Base-by-base conservation (phyloP, 1,284 basidiomycete species). In the Peniophora sp. region DNA sequence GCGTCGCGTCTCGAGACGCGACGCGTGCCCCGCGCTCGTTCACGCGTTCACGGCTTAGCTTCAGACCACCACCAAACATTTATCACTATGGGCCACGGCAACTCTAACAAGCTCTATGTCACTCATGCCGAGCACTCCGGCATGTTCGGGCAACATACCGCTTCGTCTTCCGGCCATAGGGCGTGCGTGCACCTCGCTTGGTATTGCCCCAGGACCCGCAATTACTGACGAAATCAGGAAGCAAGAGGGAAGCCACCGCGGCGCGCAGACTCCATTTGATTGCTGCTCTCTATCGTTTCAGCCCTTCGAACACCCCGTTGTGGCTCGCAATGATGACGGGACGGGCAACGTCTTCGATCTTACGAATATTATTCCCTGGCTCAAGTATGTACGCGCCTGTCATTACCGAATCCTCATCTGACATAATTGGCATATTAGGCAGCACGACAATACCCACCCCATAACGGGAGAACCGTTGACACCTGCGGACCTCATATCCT, bases 271-370 rank as follows among this genome's bases (percentile, higher is more conserved):
- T 1, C 88, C 92, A 6, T 94, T 90, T 60, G 92, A 97, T 69
- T 96, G 87, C 61, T 98, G 95, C 59, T 85, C 93, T 0, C 78
- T 97, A 32, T 93, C 92, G 6, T 89, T 96, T 56, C 92, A 96
- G 64, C 91, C 89, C 1, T 97, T 97, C 65, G 75, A 74, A 20
- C 85, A 92, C 60, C 95, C 95, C 0, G 94, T 97, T 6, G 93
- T 91, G 59, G 89, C 91, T 1, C 77, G 84, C 32, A 89, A 89
- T 59, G 63, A 74, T 32, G 89, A 92, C 61, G 86, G 88, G 25
- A 89, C 85, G 1, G 89, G 89, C 10, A 70, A 69, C 48, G 87
- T 90, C n/a, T 92, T 92, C 64, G 91, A 95, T 58, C 69, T 95
- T 48, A 76, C 91, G 48, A 93, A 92, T 64, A 92, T 97, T 59